phyloP scores from a whole-genome alignment of 768 basidiomycete species.

The Tricholoma matsutake region DNA sequence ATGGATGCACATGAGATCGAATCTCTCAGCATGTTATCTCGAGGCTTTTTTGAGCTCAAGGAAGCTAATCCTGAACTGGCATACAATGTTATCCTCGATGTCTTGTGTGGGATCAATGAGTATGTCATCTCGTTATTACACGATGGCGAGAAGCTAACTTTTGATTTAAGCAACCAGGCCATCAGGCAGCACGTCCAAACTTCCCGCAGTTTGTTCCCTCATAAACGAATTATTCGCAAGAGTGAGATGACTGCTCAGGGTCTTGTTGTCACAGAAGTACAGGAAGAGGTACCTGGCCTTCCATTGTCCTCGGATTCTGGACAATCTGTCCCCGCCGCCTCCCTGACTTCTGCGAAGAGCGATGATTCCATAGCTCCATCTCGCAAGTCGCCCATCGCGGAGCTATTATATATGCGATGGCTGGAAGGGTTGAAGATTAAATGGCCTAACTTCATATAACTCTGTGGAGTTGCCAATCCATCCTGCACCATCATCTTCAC shows the following conservation, averaged over 20 bases:
- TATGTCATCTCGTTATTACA: conserved; percentile 36
- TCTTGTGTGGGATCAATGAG: conserved; percentile 90
- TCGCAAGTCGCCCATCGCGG: conserved; percentile 87
- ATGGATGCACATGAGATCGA: conserved; percentile 89
- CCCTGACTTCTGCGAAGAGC: conserved; percentile 22
- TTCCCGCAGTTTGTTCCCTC: conserved; percentile 75
- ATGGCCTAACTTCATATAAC: conserved; percentile 70
- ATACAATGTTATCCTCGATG: conserved; percentile 85
- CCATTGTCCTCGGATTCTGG: conserved; percentile 38
- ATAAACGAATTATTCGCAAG: conserved; percentile 72
- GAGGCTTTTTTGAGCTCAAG: conserved; percentile 86
- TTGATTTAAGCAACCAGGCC: conserved; percentile 56
- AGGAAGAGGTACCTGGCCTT: conserved; percentile 62
- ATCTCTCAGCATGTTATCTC: conserved; percentile 82
- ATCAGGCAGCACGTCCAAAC: conserved; percentile 83
- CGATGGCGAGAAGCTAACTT: neutral
- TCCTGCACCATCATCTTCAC: neutral
- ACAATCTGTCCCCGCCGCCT: conserved; percentile 18
- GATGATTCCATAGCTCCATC: conserved; percentile 36
- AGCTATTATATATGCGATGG: conserved; percentile 97
- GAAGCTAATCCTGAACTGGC: conserved; percentile 81
- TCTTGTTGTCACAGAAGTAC: conserved; percentile 77
- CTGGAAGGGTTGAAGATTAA: conserved; percentile 87
- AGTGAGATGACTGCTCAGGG: conserved; percentile 86
- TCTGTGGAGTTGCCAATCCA: neutral